Evolutionary conservation across 2,329 filamentous ascomycete genomes (phyloP), one percentile per base, ranked within the genome.

Genomic region (Penicillium frequentans): DNA sequence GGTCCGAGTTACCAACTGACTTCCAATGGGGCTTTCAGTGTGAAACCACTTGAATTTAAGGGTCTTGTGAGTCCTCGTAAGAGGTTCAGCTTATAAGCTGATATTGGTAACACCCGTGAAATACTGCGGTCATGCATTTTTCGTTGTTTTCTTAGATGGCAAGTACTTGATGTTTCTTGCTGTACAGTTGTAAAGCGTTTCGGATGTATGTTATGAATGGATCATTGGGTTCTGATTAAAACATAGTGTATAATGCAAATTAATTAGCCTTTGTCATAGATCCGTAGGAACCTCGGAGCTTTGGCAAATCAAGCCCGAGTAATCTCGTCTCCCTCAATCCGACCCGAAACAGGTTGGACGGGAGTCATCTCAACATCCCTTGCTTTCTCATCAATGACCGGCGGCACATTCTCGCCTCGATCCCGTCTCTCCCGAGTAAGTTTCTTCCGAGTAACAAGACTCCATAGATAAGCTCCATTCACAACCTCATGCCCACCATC

Each of bases 1-100:
- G 84, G 91, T 63, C 81, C 86, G 1, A 75, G 58, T 0, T 77
- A 78, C 56, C 47, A 66, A 33, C 62, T 74, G 1, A 66, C 67
- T 42, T 68, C 64, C 74, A 85, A 62, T 77, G 83, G 14, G 77
- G 82, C 70, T 13, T 63, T 63, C 37, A 63, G 43, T 46, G 49
- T 62, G 29, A 63, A 56, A 43, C 62, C 58, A 1, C 39, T 54
- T 39, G 9, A 56, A 1, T 48, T 60, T 3, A 48, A 55, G 24
- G 52, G 52, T 23, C 52, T 60, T 44, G 52, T 60, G 5, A 58
- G 46, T 27, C 58, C 58, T 16, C 47, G 55, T 19, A 35, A 48
- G 29, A 53, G 16, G 29, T 56, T 23, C 19, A 23, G n/a, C 10
- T 23, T 9, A 39, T 39, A 5, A 23, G 39, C 19, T 42, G 37